Evolutionary conservation across 179 eudicot species (phyloP).

Genomic region (Patellifolia procumbens): DNA sequence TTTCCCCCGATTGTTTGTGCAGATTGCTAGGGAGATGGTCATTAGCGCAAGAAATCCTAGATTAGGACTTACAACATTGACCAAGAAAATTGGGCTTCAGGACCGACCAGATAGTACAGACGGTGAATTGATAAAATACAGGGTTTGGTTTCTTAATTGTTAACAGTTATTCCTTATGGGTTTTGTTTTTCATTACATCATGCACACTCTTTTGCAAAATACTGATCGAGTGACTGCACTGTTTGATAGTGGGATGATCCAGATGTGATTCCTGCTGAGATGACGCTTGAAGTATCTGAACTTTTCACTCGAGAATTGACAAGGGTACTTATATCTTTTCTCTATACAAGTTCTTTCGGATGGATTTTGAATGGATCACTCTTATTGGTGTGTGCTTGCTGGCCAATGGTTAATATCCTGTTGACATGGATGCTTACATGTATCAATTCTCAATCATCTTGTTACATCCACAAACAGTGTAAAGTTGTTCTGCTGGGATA

Average conservation of each 20-base stretch:
- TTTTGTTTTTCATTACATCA: not conserved
- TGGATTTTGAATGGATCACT: not conserved
- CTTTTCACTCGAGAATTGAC: slow-evolving; percentile 85
- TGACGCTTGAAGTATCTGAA: slow-evolving; percentile 88
- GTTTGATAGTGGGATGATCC: slow-evolving; percentile 89
- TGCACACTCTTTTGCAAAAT: not conserved
- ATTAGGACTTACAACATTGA: slow-evolving; percentile 74
- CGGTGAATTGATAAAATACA: slow-evolving; percentile 68
- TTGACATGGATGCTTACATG: not conserved
- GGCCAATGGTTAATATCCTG: not conserved
- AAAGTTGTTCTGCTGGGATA: not conserved
- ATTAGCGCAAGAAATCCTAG: slow-evolving; percentile 84
- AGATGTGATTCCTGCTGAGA: slow-evolving; percentile 65
- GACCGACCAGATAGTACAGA: slow-evolving; percentile 70
- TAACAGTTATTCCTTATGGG: not conserved
- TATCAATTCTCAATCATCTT: not conserved
- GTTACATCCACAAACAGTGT: not conserved
- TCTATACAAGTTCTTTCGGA: not conserved
- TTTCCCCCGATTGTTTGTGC: slow-evolving; percentile 17
- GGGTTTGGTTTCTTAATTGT: slow-evolving; percentile 39
- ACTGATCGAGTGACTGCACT: slow-evolving; percentile 17
- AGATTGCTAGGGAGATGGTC: slow-evolving; percentile 96
- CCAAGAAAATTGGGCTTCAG: slow-evolving; percentile 57
- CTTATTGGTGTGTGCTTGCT: not conserved
- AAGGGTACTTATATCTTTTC: slow-evolving; percentile 53